Conservation (phyloP, 257 asterid genomes). For the Datura wrightii region DNA sequence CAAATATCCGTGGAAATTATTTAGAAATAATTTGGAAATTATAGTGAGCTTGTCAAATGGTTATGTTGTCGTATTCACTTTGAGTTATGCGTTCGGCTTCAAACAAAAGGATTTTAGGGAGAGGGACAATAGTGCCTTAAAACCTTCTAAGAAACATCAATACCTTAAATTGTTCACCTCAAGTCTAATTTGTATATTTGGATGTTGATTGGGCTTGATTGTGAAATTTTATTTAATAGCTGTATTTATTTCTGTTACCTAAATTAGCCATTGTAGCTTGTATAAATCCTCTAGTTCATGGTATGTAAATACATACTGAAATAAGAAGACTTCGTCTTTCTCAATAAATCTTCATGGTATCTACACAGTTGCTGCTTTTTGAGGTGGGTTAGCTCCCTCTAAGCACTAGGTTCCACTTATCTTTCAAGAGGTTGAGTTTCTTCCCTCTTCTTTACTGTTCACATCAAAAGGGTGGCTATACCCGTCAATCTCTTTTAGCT, state of each 20-base stretch:
- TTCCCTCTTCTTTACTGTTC: not conserved
- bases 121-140: not conserved
- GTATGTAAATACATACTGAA: not conserved
- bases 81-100: conserved; percentile 3
- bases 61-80: not conserved
- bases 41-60: not conserved
- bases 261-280: not conserved
- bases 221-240: not conserved
- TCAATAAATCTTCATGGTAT: too few relatives aligned
- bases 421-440: not conserved
- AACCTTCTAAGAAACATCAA: not conserved
- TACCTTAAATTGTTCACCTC: not conserved
- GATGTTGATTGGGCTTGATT: not conserved
- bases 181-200: not conserved
- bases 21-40: not conserved
- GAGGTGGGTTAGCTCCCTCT: not conserved
- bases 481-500: not conserved
- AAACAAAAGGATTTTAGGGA: not conserved
- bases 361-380: not conserved
- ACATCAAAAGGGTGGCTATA: not conserved
- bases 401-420: not conserved
- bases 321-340: not conserved
- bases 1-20: not conserved
- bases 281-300: not conserved
- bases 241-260: not conserved